Base-by-base conservation (phyloP, 805 yeast species). In the Citeromyces nyonsensis region DNA sequence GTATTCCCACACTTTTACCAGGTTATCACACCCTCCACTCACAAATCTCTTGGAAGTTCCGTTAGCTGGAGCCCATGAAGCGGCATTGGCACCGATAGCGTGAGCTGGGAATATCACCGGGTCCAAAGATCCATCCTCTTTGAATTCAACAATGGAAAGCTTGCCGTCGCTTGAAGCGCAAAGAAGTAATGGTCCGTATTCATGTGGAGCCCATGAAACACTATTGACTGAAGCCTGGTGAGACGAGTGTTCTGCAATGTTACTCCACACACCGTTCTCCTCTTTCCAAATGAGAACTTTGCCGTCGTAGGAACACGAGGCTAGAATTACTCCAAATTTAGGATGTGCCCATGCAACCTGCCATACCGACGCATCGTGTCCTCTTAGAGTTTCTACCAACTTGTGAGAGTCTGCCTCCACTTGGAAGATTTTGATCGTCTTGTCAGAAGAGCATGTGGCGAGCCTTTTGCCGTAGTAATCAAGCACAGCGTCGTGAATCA, bases 331-430 rank as follows among this genome's bases (percentile, higher is more conserved):
- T 26, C 98, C 98, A 49, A 88, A 91, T 54, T 88, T 88, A 24
- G 98, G 98, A 52, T 91, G 98, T 3, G 97, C 97, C 98, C 98
- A 91, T 34, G 83, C 73, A 13, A 85, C 94, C 58, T 88, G 95
- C 98, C 98, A 91, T 31, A 91, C 96, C 9, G 98, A 97, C 24
- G 97, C 98, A 40, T 85, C 95, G 54, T 91, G 98, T 26, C 94
- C 96, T 31, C 70, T 64, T 40, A 91, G 61, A 1, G 97, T 86
- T 42, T 85, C 95, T 12, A 79, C 66, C 33, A 85, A 63, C 49
- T 68, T 78, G 54, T 84, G 88, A 46, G 63, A 70, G 30, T 83
- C 93, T 26, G 88, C 91, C 32, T 82, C 88, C 29, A 88, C 75
- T 43, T 86, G 95, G 54, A 84, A 91, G 36, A 91, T 76, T 59